phyloP scores from a whole-genome alignment of 805 yeast species.

The Wickerhamomyces alni region DNA sequence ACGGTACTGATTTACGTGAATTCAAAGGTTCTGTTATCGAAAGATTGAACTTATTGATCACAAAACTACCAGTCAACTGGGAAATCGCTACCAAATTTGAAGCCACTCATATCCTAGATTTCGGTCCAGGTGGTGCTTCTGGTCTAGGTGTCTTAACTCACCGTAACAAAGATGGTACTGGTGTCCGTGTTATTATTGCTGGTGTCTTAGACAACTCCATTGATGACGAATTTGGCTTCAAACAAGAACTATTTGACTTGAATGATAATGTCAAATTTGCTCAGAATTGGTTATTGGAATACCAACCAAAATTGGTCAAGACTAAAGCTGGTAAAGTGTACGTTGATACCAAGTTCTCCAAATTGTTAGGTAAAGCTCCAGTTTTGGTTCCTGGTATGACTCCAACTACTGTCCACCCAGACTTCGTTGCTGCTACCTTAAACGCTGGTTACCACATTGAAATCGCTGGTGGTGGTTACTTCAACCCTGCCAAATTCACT shows the following conservation, averaged over 20 bases:
- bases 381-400: conserved; percentile 99
- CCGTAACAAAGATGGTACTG: conserved; percentile 98
- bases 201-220: conserved; percentile 74
- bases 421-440: conserved; percentile 87
- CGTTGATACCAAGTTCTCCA: conserved; percentile 92
- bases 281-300: conserved; percentile 86
- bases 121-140: conserved; percentile 98
- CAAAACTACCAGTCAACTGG: conserved; percentile 91
- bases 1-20: conserved; percentile 71
- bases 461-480: conserved; percentile 99
- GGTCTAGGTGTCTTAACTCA: conserved; percentile 96
- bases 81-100: conserved; percentile 77
- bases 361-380: conserved; percentile 91
- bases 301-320: conserved; percentile 77
- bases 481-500: conserved; percentile 63
- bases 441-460: conserved; percentile 97
- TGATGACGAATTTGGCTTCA: conserved; percentile 89
- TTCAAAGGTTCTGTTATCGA: conserved; percentile 48
- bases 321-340: conserved; percentile 66
- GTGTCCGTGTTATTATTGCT: conserved; percentile 89
- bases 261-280: conserved; percentile 67
- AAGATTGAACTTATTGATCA: conserved; percentile 78
- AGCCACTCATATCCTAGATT: conserved; percentile 88
- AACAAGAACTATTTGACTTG: conserved; percentile 87
- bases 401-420: conserved; percentile 93